Conservation (phyloP, 1,284 basidiomycete species). For the Marasmius tenuissimus region DNA sequence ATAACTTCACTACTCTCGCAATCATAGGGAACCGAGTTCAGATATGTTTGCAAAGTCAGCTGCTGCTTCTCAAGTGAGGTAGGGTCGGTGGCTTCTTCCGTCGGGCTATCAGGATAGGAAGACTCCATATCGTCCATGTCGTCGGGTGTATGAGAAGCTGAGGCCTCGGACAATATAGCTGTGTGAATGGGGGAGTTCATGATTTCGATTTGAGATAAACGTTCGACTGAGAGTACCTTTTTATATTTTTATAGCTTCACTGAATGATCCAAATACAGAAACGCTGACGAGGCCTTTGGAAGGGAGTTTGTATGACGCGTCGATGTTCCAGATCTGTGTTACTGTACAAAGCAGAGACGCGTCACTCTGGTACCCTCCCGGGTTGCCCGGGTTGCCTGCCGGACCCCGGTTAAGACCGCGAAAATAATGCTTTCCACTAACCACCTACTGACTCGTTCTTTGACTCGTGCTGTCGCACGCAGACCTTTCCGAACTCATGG, state of each 20-base stretch:
- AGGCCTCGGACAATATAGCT: background rate
- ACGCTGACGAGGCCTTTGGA: slow-evolving; percentile 7
- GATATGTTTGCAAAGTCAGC: slow-evolving; percentile 59
- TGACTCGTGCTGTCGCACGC: background rate
- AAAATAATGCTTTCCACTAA: background rate
- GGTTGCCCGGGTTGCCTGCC: background rate
- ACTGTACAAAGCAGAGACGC: slow-evolving; percentile 3
- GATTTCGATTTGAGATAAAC: background rate
- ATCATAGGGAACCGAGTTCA: slow-evolving; percentile 73
- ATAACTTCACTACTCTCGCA: slow-evolving; percentile 79
- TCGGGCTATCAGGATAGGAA: slow-evolving; percentile 12
- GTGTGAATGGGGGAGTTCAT: slow-evolving; percentile 4
- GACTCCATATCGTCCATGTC: slow-evolving; percentile 13
- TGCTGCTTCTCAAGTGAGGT: slow-evolving; percentile 51
- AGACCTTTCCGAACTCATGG: background rate
- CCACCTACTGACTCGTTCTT: background rate
- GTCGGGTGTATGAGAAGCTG: slow-evolving; percentile 1
- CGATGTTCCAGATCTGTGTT: slow-evolving; percentile 16
- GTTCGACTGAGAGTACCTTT: background rate
- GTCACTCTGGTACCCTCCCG: background rate
- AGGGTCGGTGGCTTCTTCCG: slow-evolving; percentile 21
- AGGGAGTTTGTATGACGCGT: slow-evolving; percentile 26
- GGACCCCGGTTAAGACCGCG: background rate
- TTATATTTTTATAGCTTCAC: background rate
- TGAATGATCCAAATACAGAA: background rate